A percentile compares a stretch with the other conserved stretches of the same genome.
Evolutionary conservation across 352 stramenopile genomes (phyloP).

Genomic region (Globisporangium viniferum): DNA sequence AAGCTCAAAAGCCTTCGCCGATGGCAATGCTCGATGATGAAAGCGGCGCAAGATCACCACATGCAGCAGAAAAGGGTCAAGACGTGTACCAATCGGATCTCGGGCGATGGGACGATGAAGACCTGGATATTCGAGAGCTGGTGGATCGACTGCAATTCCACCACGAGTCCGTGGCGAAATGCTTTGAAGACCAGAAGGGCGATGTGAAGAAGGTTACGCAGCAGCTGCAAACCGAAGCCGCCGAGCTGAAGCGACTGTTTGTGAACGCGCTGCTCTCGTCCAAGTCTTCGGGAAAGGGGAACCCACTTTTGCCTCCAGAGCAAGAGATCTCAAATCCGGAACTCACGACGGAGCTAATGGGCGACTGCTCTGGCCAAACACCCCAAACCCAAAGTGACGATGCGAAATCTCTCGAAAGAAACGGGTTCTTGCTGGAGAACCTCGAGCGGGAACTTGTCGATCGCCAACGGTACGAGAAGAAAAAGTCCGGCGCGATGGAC

Average conservation of each 20-base stretch:
- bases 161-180: slow-evolving; percentile 72
- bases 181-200: slow-evolving; percentile 69
- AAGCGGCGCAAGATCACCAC: background rate
- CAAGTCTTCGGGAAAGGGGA: slow-evolving; percentile 5
- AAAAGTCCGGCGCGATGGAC: slow-evolving; percentile 8
- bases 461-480: slow-evolving; percentile 18
- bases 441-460: slow-evolving; percentile 34
- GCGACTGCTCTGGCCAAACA: background rate
- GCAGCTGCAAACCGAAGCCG: slow-evolving; percentile 60
- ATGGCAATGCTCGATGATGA: slow-evolving; percentile 8
- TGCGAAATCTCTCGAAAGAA: slow-evolving; percentile 10
- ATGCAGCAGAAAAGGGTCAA: background rate
- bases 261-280: slow-evolving; percentile 47
- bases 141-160: slow-evolving; percentile 75
- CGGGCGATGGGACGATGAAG: slow-evolving; percentile 69
- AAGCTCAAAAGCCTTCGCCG: background rate
- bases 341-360: slow-evolving; percentile 1
- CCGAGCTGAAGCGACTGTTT: slow-evolving; percentile 68
- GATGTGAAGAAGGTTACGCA: slow-evolving; percentile 60
- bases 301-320: background rate
- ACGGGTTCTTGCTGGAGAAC: slow-evolving; percentile 42
- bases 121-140: slow-evolving; percentile 68
- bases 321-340: slow-evolving; percentile 15
- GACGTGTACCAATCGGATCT: slow-evolving; percentile 50
- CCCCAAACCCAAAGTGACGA: background rate